Evolutionary conservation across 164 flowering plant genomes (phyloP).

Genomic region (Kingdonia uniflora): DNA sequence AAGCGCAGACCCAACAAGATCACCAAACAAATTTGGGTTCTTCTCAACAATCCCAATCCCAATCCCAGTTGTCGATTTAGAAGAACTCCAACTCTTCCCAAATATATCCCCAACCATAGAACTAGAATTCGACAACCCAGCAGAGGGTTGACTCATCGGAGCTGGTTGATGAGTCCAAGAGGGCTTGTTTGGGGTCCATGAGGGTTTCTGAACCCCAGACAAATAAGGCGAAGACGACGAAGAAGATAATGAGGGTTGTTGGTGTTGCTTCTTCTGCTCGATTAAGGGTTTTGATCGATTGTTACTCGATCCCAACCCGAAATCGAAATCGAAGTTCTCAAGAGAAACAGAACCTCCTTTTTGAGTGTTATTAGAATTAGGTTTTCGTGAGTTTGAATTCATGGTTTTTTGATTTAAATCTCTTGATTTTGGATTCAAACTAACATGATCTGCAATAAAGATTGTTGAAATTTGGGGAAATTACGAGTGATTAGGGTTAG

Average conservation of each 20-base stretch:
- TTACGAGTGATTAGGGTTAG: too few species aligned
- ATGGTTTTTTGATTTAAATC: too few species aligned
- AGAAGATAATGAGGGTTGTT: too few species aligned
- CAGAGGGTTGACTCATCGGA: constrained; percentile 23
- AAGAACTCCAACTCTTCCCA: constrained; percentile 68
- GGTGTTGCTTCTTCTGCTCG: constrained; percentile 27
- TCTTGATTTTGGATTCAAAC: too few species aligned
- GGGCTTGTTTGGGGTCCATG: constrained; percentile 59
- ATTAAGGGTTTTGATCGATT: constrained; percentile 29
- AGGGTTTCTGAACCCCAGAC: constrained; percentile 24
- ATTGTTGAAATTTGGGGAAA: too few species aligned
- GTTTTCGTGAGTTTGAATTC: constrained; percentile 36
- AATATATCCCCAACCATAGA: constrained; percentile 90
- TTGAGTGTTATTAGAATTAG: constrained; percentile 8
- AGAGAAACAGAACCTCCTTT: constrained; percentile 18
- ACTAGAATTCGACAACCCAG: constrained; percentile 29
- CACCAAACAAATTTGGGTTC: constrained; percentile 77
- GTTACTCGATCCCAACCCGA: constrained; percentile 45
- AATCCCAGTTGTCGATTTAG: neutral
- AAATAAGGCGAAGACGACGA: constrained; percentile 17
- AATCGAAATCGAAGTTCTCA: constrained; percentile 36
- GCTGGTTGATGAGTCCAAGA: constrained; percentile 76
- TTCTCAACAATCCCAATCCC: constrained; percentile 44
- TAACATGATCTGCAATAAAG: too few species aligned
- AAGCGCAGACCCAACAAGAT: constrained; percentile 67